Evolutionary conservation across 2,329 filamentous ascomycete species (phyloP).

Genomic region (Tympanopsis confertula): DNA sequence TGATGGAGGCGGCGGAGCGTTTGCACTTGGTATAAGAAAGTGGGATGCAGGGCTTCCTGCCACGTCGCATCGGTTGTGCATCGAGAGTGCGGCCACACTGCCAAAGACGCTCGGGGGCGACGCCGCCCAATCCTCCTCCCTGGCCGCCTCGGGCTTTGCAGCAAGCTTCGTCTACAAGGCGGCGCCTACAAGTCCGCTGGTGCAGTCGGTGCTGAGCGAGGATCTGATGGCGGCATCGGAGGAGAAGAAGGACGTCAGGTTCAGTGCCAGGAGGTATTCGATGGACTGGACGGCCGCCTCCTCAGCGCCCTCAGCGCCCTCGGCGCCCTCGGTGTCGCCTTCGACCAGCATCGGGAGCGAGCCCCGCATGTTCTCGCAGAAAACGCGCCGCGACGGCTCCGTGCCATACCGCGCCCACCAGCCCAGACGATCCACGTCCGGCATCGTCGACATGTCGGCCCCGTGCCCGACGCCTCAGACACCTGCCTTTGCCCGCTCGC

Average conservation of each 20-base stretch:
- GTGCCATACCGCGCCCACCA: neutral
- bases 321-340: too few relatives aligned
- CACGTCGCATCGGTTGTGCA: too few relatives aligned
- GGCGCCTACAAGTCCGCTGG: conserved; percentile 81
- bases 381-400: neutral
- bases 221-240: conserved; percentile 46
- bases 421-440: conserved; percentile 63
- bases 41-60: too few relatives aligned
- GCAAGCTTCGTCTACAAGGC: conserved; percentile 72
- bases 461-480: conserved; percentile 36
- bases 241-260: conserved; percentile 12
- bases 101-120: neutral
- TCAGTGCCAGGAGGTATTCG: conserved; percentile 8
- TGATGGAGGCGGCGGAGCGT: neutral
- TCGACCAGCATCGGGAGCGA: neutral
- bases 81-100: neutral
- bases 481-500: conserved; percentile 33
- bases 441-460: conserved; percentile 32
- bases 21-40: too few relatives aligned
- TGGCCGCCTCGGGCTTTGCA: conserved; percentile 63
- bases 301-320: too few relatives aligned
- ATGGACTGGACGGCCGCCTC: too few relatives aligned
- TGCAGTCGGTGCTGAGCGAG: conserved; percentile 77
- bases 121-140: neutral
- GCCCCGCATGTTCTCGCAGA: neutral